Conservation (phyloP, 1,284 basidiomycete genomes). For the Pulveroboletus sp. region DNA sequence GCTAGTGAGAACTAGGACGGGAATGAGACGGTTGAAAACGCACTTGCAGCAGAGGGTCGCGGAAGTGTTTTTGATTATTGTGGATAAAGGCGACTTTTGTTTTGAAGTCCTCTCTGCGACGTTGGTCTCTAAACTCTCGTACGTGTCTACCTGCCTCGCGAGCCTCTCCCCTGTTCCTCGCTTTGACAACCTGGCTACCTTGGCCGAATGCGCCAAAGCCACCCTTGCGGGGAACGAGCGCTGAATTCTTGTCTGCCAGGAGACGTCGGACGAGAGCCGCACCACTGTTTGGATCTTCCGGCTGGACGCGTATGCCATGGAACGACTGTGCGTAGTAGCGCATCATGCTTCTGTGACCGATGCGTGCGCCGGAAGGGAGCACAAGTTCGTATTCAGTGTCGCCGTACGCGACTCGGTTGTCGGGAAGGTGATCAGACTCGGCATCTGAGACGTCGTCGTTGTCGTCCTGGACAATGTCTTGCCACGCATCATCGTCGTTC, state of each 20-base stretch:
- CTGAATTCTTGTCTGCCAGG: slow-evolving; percentile 78
- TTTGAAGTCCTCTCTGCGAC: slow-evolving; percentile 79
- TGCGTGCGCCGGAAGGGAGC: slow-evolving; percentile 87
- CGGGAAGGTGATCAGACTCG: slow-evolving; percentile 48
- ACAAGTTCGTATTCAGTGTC: slow-evolving; percentile 88
- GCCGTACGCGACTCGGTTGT: slow-evolving; percentile 65
- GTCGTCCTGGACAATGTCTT: slow-evolving; percentile 53
- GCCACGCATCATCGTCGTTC: slow-evolving; percentile 53
- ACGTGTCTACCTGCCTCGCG: slow-evolving; percentile 89
- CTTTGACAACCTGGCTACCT: slow-evolving; percentile 83
- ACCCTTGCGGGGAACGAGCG: slow-evolving; percentile 81
- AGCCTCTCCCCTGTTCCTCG: slow-evolving; percentile 94
- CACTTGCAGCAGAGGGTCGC: slow-evolving; percentile 53
- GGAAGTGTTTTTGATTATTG: slow-evolving; percentile 90
- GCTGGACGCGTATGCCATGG: slow-evolving; percentile 41
- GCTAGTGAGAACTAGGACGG: slow-evolving; percentile 4
- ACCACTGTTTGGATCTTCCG: slow-evolving; percentile 67
- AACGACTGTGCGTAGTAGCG: slow-evolving; percentile 90
- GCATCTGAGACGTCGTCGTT: slow-evolving; percentile 42
- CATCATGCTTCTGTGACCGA: slow-evolving; percentile 88
- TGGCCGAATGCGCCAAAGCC: slow-evolving; percentile 84
- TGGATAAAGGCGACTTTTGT: slow-evolving; percentile 76
- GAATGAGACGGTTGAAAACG: slow-evolving; percentile 20
- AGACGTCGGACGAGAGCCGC: slow-evolving; percentile 73
- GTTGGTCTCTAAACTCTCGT: slow-evolving; percentile 82